A percentile compares a stretch with the other conserved stretches of the same genome.
These are phyloP conservation scores for Biscogniauxia marginata DNA, from an alignment of 2,329 filamentous ascomycete genomes.

Conservation along the genomic window DNA sequence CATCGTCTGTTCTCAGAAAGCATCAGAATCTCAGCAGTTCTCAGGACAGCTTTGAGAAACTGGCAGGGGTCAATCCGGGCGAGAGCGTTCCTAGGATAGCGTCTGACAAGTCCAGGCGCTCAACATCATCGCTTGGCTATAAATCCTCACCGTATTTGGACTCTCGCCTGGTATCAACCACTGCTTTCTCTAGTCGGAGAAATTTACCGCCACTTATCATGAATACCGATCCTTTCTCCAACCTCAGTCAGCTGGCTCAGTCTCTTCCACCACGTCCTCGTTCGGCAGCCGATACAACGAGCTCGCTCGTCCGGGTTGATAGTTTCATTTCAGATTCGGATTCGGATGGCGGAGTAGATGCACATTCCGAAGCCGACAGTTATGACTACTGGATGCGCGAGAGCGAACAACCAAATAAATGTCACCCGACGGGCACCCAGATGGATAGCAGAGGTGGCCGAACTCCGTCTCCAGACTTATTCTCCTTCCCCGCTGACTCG, in stretches of 20 bases:
- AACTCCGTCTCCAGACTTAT: slow-evolving; percentile 51
- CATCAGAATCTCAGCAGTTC: slow-evolving; percentile 24
- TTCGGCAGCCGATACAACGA: slow-evolving; percentile 47
- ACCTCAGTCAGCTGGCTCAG: slow-evolving; percentile 23
- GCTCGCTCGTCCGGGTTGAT: slow-evolving; percentile 38
- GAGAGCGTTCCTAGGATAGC: slow-evolving; percentile 22
- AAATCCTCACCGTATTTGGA: slow-evolving; percentile 12
- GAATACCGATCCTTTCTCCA: slow-evolving; percentile 30
- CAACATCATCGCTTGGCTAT: slow-evolving; percentile 23
- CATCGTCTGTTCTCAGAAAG: slow-evolving; percentile 49
- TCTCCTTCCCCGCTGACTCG: slow-evolving; percentile 47
- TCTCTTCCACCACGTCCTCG: slow-evolving; percentile 41
- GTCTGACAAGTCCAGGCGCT: slow-evolving; percentile 25
- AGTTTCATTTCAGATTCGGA: slow-evolving; percentile 51
- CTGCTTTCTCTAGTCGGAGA: slow-evolving; percentile 33
- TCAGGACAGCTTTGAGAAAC: slow-evolving; percentile 25
- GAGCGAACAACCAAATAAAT: slow-evolving; percentile 42
- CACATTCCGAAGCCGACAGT: slow-evolving; percentile 42
- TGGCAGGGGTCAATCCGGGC: slow-evolving; percentile 6
- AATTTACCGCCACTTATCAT: slow-evolving; percentile 22
- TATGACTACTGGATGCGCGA: slow-evolving; percentile 60
- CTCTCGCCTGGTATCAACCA: slow-evolving; percentile 31
- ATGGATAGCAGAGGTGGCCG: slow-evolving; percentile 10
- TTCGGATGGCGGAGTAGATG: slow-evolving; percentile 40
- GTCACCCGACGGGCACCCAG: slow-evolving; percentile 1